phyloP scores from a whole-genome alignment of 352 stramenopile genomes.

The Globisporangium cederbergense region DNA sequence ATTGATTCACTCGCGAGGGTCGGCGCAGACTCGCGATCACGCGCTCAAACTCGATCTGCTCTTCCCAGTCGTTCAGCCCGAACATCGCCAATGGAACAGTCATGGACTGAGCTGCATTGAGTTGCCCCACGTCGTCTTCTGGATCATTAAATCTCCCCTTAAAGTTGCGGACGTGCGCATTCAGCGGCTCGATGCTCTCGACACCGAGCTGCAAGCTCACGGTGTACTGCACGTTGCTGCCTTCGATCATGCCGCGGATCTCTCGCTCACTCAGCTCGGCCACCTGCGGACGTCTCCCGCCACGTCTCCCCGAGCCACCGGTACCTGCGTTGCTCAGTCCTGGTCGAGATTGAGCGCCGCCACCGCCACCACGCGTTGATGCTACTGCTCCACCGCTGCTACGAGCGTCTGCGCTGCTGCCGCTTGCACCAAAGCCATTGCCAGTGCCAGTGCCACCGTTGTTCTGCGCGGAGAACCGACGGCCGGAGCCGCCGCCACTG shows the following conservation, averaged over 20 bases:
- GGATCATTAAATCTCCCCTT: background rate
- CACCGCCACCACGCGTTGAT: background rate
- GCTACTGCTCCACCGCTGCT: background rate
- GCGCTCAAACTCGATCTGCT: conserved; percentile 46
- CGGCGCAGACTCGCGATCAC: conserved; percentile 30
- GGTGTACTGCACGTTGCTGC: conserved; percentile 7
- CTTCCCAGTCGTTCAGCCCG: conserved; percentile 41
- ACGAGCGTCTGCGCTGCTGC: background rate
- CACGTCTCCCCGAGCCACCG: conserved; percentile 1
- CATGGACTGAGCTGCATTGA: background rate
- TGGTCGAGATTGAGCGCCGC: background rate
- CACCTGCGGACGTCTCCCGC: conserved; percentile 3
- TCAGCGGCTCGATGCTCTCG: background rate
- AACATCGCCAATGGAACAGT: conserved; percentile 45
- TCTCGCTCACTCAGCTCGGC: conserved; percentile 13
- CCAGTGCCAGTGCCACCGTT: background rate
- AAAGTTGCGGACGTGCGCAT: conserved; percentile 1
- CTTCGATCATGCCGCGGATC: conserved; percentile 16
- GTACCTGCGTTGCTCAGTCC: background rate
- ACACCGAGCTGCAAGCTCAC: conserved; percentile 14
- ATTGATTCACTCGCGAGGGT: conserved; percentile 4
- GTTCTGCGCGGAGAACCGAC: conserved; percentile 1
- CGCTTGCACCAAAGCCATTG: background rate
- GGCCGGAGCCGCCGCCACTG: background rate
- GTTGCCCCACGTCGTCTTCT: background rate